phyloP scores from a whole-genome alignment of 176 grass and related monocot genomes.

The Phoenix roebelenii region DNA sequence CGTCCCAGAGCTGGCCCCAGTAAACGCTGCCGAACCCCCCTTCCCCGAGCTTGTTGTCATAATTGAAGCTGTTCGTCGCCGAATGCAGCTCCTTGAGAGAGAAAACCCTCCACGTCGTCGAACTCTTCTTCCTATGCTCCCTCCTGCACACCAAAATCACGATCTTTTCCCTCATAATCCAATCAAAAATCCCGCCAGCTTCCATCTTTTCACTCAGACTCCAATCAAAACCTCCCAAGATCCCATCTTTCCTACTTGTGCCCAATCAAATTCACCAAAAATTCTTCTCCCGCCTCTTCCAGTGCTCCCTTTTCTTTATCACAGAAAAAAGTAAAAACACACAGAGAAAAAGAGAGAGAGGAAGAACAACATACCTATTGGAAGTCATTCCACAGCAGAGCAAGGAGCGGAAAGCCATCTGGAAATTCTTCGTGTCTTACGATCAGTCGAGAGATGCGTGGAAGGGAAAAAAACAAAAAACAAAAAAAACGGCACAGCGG shows the following conservation, averaged over 20 bases:
- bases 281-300: no score
- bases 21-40: conserved; percentile 13
- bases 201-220: no score
- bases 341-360: no score
- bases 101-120: conserved; percentile 11
- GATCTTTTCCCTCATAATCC: not conserved
- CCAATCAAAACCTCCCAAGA: no score
- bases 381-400: conserved; percentile 4
- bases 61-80: conserved; percentile 12
- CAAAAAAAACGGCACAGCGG: no score
- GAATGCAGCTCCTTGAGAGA: conserved; percentile 16
- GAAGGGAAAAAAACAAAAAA: no score
- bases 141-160: conserved; percentile 1
- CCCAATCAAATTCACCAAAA: no score
- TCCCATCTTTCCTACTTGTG: no score
- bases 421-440: not conserved
- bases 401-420: conserved; percentile 5
- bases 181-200: no score
- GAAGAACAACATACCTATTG: not conserved
- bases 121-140: conserved; percentile 2
- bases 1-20: conserved; percentile 19
- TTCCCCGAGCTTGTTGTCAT: conserved; percentile 11
- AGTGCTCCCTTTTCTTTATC: no score
- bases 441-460: not conserved
- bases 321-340: no score